A percentile compares a stretch with the other conserved stretches of the same genome.
phyloP scores from a whole-genome alignment of 2,329 filamentous ascomycete genomes.

The Neopestalotiopsis sp. region DNA sequence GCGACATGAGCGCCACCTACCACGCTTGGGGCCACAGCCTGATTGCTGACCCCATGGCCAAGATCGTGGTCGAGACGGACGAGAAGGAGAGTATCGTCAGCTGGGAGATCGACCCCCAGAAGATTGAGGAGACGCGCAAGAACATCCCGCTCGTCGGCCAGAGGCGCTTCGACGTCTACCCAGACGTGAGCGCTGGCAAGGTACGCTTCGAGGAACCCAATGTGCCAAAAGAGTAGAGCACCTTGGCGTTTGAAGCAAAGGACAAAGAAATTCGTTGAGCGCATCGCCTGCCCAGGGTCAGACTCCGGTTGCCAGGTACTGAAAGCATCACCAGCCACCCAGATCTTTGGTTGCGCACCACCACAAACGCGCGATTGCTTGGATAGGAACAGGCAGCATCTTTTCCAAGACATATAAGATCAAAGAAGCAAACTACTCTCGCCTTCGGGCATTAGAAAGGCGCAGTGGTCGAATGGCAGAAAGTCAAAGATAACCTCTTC shows the following conservation, averaged over 20 bases:
- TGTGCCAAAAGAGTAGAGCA: constrained; percentile 7
- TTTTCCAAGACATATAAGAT: background rate
- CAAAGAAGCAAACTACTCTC: background rate
- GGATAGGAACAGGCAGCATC: background rate
- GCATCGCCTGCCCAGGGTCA: too few relatives aligned
- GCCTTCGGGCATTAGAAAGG: background rate
- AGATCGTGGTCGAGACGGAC: constrained; percentile 78
- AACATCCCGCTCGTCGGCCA: constrained; percentile 86
- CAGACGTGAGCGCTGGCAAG: constrained; percentile 77
- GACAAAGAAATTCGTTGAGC: too few relatives aligned
- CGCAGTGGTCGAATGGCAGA: background rate
- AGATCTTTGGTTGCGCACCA: too few relatives aligned
- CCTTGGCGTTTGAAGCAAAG: too few relatives aligned
- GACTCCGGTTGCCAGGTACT: too few relatives aligned
- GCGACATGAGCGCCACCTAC: constrained; percentile 79
- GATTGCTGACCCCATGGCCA: constrained; percentile 85
- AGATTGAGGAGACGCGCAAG: constrained; percentile 77
- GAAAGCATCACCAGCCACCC: too few relatives aligned
- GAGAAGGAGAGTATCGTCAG: constrained; percentile 79
- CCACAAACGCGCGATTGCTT: background rate
- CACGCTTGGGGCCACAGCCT: constrained; percentile 93
- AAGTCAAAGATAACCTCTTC: background rate
- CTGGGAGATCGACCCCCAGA: constrained; percentile 70
- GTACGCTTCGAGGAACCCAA: constrained; percentile 40
- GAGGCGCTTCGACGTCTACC: constrained; percentile 93